phyloP scores from a whole-genome alignment of 805 yeast species.

The Saturnispora galanensis region DNA sequence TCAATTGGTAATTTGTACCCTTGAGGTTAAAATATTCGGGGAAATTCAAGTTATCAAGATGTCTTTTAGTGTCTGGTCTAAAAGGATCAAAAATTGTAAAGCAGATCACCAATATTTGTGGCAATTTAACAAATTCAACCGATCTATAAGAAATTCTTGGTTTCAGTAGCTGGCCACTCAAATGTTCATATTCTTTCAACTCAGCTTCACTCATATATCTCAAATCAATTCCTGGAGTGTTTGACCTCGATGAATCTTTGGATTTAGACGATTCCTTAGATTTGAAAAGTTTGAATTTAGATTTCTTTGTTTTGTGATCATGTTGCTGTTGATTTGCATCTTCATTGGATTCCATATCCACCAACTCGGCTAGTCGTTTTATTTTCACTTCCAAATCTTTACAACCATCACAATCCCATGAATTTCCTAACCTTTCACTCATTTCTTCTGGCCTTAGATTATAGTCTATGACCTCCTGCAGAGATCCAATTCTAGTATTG shows the following conservation, averaged over 20 bases:
- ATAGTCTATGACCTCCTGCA: slow-evolving; percentile 55
- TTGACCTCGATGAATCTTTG: slow-evolving; percentile 1
- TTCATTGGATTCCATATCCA: slow-evolving; percentile 2
- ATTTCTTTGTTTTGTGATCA: slow-evolving; percentile 22
- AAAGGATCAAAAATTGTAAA: slow-evolving; percentile 24
- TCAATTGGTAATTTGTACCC: slow-evolving; percentile 38
- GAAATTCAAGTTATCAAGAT: slow-evolving; percentile 17
- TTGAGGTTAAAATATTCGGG: slow-evolving; percentile 27
- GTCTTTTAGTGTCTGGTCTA: slow-evolving; percentile 20
- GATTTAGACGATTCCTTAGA: slow-evolving; percentile 10
- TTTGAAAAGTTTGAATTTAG: slow-evolving; percentile 10
- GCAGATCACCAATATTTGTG: slow-evolving; percentile 26
- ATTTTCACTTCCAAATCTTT: slow-evolving; percentile 21
- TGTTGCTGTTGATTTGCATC: slow-evolving; percentile 1
- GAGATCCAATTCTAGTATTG: slow-evolving; percentile 15
- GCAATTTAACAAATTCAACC: slow-evolving; percentile 27
- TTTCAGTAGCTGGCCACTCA: slow-evolving; percentile 14
- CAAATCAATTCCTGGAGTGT: neutral
- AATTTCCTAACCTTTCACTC: slow-evolving; percentile 54
- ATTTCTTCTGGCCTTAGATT: slow-evolving; percentile 57
- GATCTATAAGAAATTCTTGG: slow-evolving; percentile 24
- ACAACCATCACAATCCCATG: slow-evolving; percentile 81
- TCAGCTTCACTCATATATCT: slow-evolving; percentile 16
- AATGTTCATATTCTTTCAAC: slow-evolving; percentile 15
- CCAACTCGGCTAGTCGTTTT: slow-evolving; percentile 6